These are phyloP conservation scores for Mortierella sp. DNA, from an alignment of 371 early-diverging fungal genomes.

Conservation along the genomic window DNA sequence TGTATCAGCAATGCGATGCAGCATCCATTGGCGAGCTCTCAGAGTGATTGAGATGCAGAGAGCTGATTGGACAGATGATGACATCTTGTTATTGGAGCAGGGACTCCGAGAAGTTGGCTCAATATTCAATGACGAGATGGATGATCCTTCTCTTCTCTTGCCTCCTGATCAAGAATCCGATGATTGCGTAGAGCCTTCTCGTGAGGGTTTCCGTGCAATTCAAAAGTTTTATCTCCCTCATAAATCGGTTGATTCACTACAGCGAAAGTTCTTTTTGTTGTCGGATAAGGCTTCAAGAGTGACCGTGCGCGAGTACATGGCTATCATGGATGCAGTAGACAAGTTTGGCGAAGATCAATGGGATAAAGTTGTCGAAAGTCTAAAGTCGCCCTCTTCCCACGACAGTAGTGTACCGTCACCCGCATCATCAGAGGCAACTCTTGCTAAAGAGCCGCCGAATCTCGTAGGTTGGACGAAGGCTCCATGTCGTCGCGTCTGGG, in stretches of 20 bases:
- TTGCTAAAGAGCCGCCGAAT: background rate
- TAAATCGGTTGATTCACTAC: background rate
- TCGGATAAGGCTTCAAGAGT: slow-evolving; percentile 46
- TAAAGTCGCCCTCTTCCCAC: slow-evolving; percentile 6
- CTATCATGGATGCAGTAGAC: slow-evolving; percentile 49
- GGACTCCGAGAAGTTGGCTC: slow-evolving; percentile 45
- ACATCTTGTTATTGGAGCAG: slow-evolving; percentile 33
- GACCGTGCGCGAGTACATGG: slow-evolving; percentile 46
- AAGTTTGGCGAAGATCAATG: slow-evolving; percentile 34
- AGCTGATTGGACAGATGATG: slow-evolving; percentile 37
- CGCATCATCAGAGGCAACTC: background rate
- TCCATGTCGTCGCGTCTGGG: slow-evolving; percentile 51
- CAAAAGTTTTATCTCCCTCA: slow-evolving; percentile 42
- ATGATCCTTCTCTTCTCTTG: background rate
- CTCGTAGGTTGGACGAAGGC: slow-evolving; percentile 45
- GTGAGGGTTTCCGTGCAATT: slow-evolving; percentile 25
- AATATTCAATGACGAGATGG: slow-evolving; percentile 7
- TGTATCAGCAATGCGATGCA: slow-evolving; percentile 27
- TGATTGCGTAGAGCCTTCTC: background rate
- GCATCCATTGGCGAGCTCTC: slow-evolving; percentile 34
- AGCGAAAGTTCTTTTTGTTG: slow-evolving; percentile 43
- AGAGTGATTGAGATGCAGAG: slow-evolving; percentile 21
- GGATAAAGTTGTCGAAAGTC: slow-evolving; percentile 38
- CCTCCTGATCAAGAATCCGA: background rate
- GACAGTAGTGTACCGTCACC: background rate